Evolutionary conservation across 2,329 filamentous ascomycete genomes (phyloP).

Genomic region (Colletotrichum tropicale): DNA sequence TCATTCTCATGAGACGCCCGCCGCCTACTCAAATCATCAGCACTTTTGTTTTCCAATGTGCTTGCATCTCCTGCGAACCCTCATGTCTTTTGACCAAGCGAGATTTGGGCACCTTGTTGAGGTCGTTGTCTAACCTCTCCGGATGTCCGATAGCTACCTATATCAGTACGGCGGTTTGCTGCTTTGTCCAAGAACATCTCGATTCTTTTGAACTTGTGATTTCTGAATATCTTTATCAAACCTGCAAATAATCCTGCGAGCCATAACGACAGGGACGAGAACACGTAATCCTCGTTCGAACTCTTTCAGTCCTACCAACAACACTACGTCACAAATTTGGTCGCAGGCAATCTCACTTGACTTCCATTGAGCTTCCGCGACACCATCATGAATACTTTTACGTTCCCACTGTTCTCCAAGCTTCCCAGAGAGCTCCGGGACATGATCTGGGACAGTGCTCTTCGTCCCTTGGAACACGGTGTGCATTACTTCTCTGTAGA

Average conservation of each 20-base stretch:
- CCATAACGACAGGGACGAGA: too few relatives aligned
- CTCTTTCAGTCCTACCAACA: not conserved
- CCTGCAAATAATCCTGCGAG: not conserved
- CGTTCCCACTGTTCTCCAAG: not conserved
- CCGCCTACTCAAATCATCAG: not conserved
- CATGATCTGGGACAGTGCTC: not conserved
- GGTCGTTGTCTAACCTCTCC: fast-evolving
- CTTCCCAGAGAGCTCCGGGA: not conserved
- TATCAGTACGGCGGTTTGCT: not conserved
- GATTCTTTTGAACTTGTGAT: not conserved
- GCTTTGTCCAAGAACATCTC: not conserved
- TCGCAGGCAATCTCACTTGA: not conserved
- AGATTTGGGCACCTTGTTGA: not conserved
- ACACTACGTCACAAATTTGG: fast-evolving
- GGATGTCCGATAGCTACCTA: not conserved
- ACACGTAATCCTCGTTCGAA: not conserved
- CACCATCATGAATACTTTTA: not conserved
- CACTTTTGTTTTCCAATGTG: not conserved
- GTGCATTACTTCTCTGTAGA: not conserved
- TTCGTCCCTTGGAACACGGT: not conserved
- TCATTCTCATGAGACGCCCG: not conserved
- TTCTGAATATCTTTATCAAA: not conserved
- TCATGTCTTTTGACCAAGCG: not conserved
- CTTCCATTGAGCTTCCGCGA: fast-evolving
- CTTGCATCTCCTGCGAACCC: not conserved